Percentiles rank a stretch among this genome's conserved stretches.
phyloP scores from a whole-genome alignment of 257 asterid genomes.

The Solanum pinnatisectum region DNA sequence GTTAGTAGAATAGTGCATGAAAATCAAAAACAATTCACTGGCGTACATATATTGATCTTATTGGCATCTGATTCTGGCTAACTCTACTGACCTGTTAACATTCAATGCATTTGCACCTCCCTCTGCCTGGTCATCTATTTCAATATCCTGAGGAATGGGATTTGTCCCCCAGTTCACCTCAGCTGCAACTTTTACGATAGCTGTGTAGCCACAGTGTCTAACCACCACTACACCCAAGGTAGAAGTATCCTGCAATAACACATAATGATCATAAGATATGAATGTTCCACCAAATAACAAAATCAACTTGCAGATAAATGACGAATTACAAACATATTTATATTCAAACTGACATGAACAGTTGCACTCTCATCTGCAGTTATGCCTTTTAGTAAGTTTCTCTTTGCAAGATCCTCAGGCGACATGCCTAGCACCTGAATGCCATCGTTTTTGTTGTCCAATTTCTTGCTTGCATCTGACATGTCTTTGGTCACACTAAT shows the following conservation, averaged over 20 bases:
- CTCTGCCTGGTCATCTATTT: conserved; percentile 68
- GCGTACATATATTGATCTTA: background rate
- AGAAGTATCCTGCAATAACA: conserved; percentile 64
- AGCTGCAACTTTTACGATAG: conserved; percentile 67
- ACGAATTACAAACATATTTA: background rate
- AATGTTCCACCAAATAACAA: background rate
- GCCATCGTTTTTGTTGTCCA: conserved; percentile 40
- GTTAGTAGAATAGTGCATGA: background rate
- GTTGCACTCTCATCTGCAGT: conserved; percentile 94
- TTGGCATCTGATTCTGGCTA: background rate
- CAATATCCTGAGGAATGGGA: conserved; percentile 37
- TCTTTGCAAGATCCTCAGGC: conserved; percentile 46
- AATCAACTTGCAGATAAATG: background rate
- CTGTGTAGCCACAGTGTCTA: conserved; percentile 78
- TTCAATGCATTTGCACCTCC: conserved; percentile 96
- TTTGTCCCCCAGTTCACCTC: conserved; percentile 41
- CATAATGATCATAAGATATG: background rate
- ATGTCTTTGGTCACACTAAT: conserved; percentile 62
- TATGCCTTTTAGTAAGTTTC: conserved; percentile 83
- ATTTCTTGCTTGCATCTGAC: conserved; percentile 50
- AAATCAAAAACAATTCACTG: background rate
- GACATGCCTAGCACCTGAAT: conserved; percentile 29
- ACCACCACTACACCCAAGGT: conserved; percentile 69
- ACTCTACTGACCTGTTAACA: conserved; percentile 57
- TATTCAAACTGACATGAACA: conserved; percentile 55